Conservation (phyloP, 352 stramenopile genomes). For the Globisporangium nunn region DNA sequence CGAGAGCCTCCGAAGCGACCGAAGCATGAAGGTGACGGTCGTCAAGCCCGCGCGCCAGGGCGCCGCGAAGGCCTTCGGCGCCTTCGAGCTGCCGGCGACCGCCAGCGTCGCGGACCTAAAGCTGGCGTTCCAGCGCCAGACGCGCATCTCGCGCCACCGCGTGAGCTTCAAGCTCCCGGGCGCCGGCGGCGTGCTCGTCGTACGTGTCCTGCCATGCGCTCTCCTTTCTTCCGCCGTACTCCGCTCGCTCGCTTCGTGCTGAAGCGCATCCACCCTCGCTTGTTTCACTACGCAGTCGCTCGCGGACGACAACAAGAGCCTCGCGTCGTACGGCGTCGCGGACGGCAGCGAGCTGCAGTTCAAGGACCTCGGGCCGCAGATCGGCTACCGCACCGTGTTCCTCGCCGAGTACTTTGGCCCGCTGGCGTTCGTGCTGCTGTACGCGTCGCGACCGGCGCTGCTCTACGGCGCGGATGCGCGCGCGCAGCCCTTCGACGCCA, state of each 20-base stretch:
- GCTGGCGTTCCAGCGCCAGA: constrained; percentile 39
- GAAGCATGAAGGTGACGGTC: constrained; percentile 58
- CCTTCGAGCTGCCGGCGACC: constrained; percentile 24
- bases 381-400: constrained; percentile 87
- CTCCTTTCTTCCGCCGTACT: neutral
- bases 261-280: neutral
- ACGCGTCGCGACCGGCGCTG: constrained; percentile 56
- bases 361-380: constrained; percentile 81
- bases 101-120: constrained; percentile 52
- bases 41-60: constrained; percentile 43
- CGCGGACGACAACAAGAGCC: constrained; percentile 47
- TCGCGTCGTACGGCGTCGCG: constrained; percentile 52
- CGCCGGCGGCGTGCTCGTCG: constrained; percentile 24
- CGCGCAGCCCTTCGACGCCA: constrained; percentile 28
- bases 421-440: constrained; percentile 78
- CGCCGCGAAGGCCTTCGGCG: constrained; percentile 44
- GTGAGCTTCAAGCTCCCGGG: constrained; percentile 54
- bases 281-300: constrained; percentile 23
- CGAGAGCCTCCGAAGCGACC: neutral
- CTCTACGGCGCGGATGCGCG: constrained; percentile 56
- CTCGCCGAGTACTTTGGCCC: constrained; percentile 82
- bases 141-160: constrained; percentile 45
- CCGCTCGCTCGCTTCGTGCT: neutral
- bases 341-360: constrained; percentile 46
- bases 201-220: neutral